phyloP scores from a whole-genome alignment of 208 protist genomes.

The Endotrypanum monterogeii region DNA sequence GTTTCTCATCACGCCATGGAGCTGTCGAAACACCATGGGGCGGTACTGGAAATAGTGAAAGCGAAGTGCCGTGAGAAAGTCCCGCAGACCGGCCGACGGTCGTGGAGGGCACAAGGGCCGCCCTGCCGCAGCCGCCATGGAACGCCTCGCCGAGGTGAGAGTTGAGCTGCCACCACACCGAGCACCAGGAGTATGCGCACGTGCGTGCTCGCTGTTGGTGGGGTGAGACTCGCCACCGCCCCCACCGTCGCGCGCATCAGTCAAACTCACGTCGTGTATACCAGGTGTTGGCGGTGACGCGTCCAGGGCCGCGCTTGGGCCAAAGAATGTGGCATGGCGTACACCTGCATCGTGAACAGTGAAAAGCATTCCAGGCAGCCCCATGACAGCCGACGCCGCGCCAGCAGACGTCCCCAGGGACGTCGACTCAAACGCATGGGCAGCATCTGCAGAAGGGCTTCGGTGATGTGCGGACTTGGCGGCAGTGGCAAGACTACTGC shows the following conservation, averaged over 20 bases:
- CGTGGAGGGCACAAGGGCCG: not conserved
- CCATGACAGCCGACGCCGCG: constrained; percentile 65
- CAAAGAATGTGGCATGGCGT: constrained; percentile 68
- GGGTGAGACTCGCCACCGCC: not conserved
- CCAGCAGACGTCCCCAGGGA: constrained; percentile 7
- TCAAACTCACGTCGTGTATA: not conserved
- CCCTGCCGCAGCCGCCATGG: not conserved
- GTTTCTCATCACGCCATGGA: constrained; percentile 17
- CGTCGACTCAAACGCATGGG: not conserved
- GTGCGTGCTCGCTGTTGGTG: not conserved
- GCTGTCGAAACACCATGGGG: constrained; percentile 60
- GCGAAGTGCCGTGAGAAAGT: constrained; percentile 53
- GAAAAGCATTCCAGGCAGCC: constrained; percentile 82
- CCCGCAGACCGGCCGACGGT: constrained; percentile 34
- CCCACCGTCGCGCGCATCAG: not conserved
- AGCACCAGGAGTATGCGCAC: not conserved
- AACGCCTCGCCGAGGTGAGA: not conserved
- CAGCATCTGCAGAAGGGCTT: not conserved
- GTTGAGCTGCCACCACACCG: not conserved
- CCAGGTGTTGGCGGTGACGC: not conserved
- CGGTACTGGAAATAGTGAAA: constrained; percentile 75
- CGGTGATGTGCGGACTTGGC: not conserved
- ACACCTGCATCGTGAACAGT: constrained; percentile 84
- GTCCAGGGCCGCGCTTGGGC: constrained; percentile 37
- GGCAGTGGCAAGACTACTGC: not conserved